Conservation (phyloP, 805 yeast species). For the Metschnikowia proteae region DNA sequence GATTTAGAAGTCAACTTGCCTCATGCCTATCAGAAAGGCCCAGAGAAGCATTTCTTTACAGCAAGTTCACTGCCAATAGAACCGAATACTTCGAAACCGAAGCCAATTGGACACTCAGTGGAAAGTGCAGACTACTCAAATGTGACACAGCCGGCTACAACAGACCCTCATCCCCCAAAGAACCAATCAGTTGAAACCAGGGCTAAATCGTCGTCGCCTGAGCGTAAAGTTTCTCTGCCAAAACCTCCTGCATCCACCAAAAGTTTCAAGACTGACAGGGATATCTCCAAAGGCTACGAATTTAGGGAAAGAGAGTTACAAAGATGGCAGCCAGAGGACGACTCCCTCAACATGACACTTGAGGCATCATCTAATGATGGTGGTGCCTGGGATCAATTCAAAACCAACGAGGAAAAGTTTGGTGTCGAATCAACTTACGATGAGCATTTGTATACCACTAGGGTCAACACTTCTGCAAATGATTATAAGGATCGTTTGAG, state of each 20-base stretch:
- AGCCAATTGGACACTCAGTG: not conserved
- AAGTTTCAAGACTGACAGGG: constrained; percentile 77
- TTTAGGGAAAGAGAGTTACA: constrained; percentile 69
- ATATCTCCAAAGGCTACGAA: constrained; percentile 55
- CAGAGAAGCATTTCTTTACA: not conserved
- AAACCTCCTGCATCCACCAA: not conserved
- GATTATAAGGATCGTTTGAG: constrained; percentile 61
- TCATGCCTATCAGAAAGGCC: not conserved
- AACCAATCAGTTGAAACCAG: not conserved
- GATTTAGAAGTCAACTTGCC: constrained; percentile 39
- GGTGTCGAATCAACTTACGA: constrained; percentile 83
- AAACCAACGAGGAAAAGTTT: constrained; percentile 82
- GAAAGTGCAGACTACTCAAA: not conserved
- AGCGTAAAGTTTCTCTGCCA: not conserved
- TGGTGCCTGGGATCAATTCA: constrained; percentile 86
- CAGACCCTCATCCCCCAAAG: not conserved
- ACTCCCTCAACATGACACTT: constrained; percentile 29
- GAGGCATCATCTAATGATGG: constrained; percentile 29
- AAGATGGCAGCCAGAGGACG: constrained; percentile 76
- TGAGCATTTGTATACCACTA: constrained; percentile 84
- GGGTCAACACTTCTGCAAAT: constrained; percentile 64
- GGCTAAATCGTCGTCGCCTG: constrained; percentile 2
- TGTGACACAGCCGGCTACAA: not conserved
- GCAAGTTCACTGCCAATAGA: not conserved
- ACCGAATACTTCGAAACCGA: not conserved